Evolutionary conservation across 805 yeast species (phyloP).

Genomic region (Schwanniomyces polymorphus): DNA sequence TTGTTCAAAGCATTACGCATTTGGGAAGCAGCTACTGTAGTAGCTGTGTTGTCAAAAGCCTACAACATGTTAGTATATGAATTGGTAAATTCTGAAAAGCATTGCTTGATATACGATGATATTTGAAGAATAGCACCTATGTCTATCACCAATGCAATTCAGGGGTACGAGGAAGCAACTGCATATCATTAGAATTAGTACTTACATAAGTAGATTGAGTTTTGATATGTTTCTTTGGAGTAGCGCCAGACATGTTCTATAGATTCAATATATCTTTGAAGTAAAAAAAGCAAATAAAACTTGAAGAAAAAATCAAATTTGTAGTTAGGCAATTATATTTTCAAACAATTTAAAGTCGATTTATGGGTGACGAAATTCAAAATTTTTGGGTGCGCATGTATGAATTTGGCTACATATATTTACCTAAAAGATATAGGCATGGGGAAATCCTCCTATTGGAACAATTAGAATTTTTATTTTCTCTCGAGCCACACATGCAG

Average conservation of each 20-base stretch:
- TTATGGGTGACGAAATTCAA: background rate
- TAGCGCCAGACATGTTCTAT: background rate
- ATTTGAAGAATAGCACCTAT: background rate
- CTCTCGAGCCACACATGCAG: no score
- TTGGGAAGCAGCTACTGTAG: slow-evolving; percentile 94
- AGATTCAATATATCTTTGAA: background rate
- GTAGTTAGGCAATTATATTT: background rate
- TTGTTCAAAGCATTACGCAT: slow-evolving; percentile 95
- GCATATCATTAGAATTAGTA: background rate
- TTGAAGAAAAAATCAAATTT: background rate
- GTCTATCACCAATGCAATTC: background rate
- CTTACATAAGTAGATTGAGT: slow-evolving; percentile 70
- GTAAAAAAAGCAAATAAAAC: background rate
- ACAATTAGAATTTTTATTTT: background rate
- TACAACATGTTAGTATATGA: background rate
- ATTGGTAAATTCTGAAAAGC: background rate
- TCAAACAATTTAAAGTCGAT: background rate
- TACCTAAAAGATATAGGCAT: background rate
- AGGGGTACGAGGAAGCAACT: background rate
- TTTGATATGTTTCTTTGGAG: slow-evolving; percentile 61
- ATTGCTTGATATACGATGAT: background rate
- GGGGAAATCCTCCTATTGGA: background rate
- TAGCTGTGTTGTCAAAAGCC: slow-evolving; percentile 83
- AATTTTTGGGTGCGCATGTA: background rate
- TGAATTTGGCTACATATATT: background rate